Base-by-base conservation (phyloP, 345 rosid genomes). In the Brassica cretica region DNA sequence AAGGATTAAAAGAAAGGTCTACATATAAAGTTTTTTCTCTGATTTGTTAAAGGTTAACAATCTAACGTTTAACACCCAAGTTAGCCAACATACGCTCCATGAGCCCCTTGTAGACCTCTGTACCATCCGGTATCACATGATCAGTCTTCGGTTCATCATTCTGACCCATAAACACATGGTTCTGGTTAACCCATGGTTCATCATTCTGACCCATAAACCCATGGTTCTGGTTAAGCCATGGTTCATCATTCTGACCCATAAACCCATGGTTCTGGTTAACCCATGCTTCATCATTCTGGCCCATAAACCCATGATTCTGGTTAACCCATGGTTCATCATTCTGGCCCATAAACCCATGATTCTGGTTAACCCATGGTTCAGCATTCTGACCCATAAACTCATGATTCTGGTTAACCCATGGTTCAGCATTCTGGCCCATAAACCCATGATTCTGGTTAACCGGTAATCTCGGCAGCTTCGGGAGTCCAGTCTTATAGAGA, bases 281-380 rank as follows among this genome's bases (percentile, higher is more conserved):
- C 55, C 55, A 46, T 46, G 75, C 72, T 74, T 27, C 75, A 27
- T 9, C 37, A 74, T 74, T 79, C 14, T 11, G 67, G 15, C 15
- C 24, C 33, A 14, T 55, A 2, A 3, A 53, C 15, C 58, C 14
- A 4, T 53, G 2, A 41, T 74, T 56, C 46, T 39, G 76, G 41
- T 70, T 30, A n/a, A 14, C 6, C 55, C 55, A 46, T 46, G 75
- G 75, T 74, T 27, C 75, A 27, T 9, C 37, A 74, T 74, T 79
- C 9, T 11, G 67, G 12, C 15, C 24, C 33, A 14, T 55, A 2
- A 8, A 53, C 24, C 46, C 14, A 4, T 53, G 2, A 53, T 74
- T 55, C 32, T 37, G 76, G 39, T 70, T 29, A 49, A 8, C 11
- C 44, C 44, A 37, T 39, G 74, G 78, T 73, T 25, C 74, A 24